Evolutionary conservation across 352 stramenopile species (phyloP), one percentile per base, ranked within the genome.

Genomic region (Phytophthora aleatoria): DNA sequence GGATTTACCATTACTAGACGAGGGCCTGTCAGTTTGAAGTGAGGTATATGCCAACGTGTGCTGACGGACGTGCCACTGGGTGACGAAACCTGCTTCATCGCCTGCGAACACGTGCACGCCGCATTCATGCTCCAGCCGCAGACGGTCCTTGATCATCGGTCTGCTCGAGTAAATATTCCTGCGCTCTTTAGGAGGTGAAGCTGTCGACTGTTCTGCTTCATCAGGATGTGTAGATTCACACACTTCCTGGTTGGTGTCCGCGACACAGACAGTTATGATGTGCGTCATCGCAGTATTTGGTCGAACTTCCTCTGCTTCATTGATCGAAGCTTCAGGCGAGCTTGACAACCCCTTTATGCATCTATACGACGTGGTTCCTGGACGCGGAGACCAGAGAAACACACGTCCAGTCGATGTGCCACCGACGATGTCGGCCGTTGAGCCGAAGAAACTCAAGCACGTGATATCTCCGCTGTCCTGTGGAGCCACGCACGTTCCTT

Each of bases 401-500:
- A 89, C 73, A 10, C 67, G 57, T 9, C 81, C 80, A 5, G 49
- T 68, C 0, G 67, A 73, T 20, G 80, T 88, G 0, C 82, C 84
- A 15, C 61, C 80, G 5, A 93, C 52, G 24, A 93, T 71, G 15
- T 85, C 71, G 3, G 67, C 49, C 5, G 74, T 78, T 1, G 71
- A 81, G 1, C 69, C 76, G 5, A 85, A 61, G 26, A 91, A 87
- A 43, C 50, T 71, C 31, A 90, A 57, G n/a, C 75, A 81, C 11
- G 73, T 90, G 53, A 93, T 84, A 55, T 90, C 73, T 10, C 57
- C 76, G 12, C 64, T 53, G 3, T 53, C 44, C 4, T 61, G 35
- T 0, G 67, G 78, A 9, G 69, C 48, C 3, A 90, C 35, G 16
- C 78, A 90, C 5, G 81, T 87, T 36, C 79, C 81, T n/a, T 89